Conservation (phyloP, 768 basidiomycete genomes). For the Tubosaeta sp. region DNA sequence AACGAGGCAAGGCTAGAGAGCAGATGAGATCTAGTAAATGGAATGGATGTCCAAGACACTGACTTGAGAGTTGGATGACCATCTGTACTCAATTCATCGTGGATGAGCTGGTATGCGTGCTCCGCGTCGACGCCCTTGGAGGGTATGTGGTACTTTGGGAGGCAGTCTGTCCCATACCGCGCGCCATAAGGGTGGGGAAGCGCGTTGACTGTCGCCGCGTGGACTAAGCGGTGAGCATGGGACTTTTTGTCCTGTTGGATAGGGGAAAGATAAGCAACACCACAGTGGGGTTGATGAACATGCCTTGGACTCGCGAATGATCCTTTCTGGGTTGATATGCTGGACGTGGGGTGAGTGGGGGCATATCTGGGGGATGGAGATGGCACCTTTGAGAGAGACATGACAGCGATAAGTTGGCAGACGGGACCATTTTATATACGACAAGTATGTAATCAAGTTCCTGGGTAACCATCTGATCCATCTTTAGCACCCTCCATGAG, state of each 20-base stretch:
- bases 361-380: not conserved
- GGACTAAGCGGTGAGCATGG: constrained; percentile 33
- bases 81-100: constrained; percentile 60
- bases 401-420: constrained; percentile 24
- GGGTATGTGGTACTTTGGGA: constrained; percentile 68
- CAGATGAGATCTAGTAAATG: constrained; percentile 2
- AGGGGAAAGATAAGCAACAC: not conserved
- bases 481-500: constrained; percentile 13
- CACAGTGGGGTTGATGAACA: not conserved
- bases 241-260: constrained; percentile 44
- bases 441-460: not conserved
- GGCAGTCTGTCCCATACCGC: constrained; percentile 60
- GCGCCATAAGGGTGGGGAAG: constrained; percentile 50
- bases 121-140: constrained; percentile 56
- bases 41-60: not conserved
- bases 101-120: constrained; percentile 49
- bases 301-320: constrained; percentile 51
- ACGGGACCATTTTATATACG: not conserved
- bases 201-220: constrained; percentile 29
- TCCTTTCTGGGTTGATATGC: constrained; percentile 66
- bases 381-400: constrained; percentile 60
- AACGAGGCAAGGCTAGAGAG: constrained; percentile 52
- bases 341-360: constrained; percentile 19
- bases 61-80: constrained; percentile 52
- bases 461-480: not conserved